These are phyloP conservation scores for Trichosporon inkin DNA, from an alignment of 1,284 basidiomycete genomes.

Conservation along the genomic window DNA sequence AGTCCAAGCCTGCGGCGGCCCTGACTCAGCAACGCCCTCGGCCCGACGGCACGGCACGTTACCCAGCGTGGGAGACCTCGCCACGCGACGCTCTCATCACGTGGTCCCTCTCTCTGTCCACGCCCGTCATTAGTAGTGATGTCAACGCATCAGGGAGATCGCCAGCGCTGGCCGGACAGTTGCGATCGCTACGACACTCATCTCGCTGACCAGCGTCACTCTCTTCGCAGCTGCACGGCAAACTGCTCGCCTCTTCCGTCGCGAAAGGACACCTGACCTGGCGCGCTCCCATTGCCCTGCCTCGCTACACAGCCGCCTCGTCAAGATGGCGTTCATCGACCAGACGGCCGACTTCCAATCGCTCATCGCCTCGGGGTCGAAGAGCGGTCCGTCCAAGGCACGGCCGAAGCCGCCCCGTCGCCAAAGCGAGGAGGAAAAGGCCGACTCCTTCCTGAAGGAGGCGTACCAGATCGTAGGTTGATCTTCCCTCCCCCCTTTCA, in stretches of 20 bases:
- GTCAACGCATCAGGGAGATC: no score
- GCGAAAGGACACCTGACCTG: no score
- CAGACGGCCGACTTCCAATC: constrained; percentile 25
- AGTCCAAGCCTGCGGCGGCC: no score
- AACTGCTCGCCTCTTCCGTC: not conserved
- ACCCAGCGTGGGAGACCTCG: not conserved
- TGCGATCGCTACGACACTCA: no score
- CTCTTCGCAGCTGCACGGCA: not conserved
- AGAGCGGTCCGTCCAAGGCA: constrained; percentile 2
- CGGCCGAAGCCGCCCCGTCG: not conserved
- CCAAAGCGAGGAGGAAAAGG: constrained; percentile 14
- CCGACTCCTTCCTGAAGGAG: constrained; percentile 47
- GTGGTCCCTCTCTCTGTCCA: no score
- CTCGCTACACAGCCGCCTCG: not conserved
- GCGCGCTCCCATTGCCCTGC: no score
- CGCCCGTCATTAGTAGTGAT: no score
- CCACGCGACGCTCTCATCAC: not conserved
- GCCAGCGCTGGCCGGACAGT: no score
- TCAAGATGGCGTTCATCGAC: constrained; percentile 27
- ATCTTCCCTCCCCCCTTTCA: not conserved
- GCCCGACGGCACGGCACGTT: no score
- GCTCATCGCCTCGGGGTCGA: constrained; percentile 22
- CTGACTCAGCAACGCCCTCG: no score
- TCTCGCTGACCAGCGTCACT: no score
- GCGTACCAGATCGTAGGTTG: constrained; percentile 47